Evolutionary conservation across 371 early-diverging fungal species (phyloP).

Genomic region (Syncephalastrum racemosum): DNA sequence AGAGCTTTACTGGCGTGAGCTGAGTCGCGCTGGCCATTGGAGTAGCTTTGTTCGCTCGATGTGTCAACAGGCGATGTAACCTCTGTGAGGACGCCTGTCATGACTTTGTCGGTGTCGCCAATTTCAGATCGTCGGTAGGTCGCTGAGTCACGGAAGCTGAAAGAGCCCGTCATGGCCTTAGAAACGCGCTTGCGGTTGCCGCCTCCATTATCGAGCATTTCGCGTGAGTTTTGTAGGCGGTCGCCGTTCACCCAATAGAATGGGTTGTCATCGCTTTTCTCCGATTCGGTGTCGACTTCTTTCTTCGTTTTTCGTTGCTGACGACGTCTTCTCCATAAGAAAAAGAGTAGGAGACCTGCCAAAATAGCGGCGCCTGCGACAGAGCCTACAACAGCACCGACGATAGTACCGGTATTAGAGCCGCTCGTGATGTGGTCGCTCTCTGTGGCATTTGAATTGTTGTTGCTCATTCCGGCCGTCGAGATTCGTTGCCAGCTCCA

Average conservation of each 20-base stretch:
- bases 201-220: not conserved
- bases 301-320: slow-evolving; percentile 7
- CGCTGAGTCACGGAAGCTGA: slow-evolving; percentile 10
- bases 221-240: not conserved
- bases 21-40: slow-evolving; percentile 29
- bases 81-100: slow-evolving; percentile 34
- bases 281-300: not conserved
- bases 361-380: slow-evolving; percentile 11
- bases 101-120: slow-evolving; percentile 34
- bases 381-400: slow-evolving; percentile 19
- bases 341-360: slow-evolving; percentile 9
- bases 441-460: not conserved
- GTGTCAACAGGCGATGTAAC: slow-evolving; percentile 11
- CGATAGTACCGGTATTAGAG: slow-evolving; percentile 8
- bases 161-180: slow-evolving; percentile 11
- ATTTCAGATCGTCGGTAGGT: slow-evolving; percentile 20
- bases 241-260: not conserved
- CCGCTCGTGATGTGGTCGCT: not conserved
- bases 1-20: slow-evolving; percentile 25
- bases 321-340: slow-evolving; percentile 6
- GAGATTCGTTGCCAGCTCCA: slow-evolving; percentile 35
- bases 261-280: slow-evolving; percentile 1
- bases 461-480: slow-evolving; percentile 3
- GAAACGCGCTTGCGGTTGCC: slow-evolving; percentile 12
- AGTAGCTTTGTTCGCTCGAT: slow-evolving; percentile 4